These are phyloP conservation scores for Leptomonas pyrrhocoris DNA, from an alignment of 208 protist species.

Conservation along the genomic window DNA sequence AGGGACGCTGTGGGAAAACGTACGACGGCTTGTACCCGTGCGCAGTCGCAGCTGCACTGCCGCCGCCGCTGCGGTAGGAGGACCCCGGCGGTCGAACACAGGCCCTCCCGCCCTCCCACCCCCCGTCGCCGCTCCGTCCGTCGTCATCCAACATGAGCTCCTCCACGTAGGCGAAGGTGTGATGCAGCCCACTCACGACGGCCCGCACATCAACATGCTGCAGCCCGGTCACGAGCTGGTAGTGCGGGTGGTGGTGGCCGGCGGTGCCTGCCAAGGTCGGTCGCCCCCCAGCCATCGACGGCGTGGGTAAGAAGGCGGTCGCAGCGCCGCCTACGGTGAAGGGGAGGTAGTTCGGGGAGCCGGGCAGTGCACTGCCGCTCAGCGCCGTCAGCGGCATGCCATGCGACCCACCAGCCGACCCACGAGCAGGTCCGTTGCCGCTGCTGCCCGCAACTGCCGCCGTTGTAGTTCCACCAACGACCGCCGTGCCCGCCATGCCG, in stretches of 20 bases:
- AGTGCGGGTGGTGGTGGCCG: conserved; percentile 33
- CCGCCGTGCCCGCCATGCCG: background rate
- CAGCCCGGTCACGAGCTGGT: conserved; percentile 53
- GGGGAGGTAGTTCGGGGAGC: background rate
- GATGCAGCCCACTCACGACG: conserved; percentile 82
- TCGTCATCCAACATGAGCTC: conserved; percentile 31
- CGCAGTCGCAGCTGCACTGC: background rate
- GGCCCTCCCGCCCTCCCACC: no score
- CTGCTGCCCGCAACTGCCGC: conserved; percentile 3
- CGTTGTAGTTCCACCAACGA: background rate
- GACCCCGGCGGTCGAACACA: background rate
- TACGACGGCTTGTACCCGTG: background rate
- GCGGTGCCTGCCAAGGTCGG: conserved; percentile 14
- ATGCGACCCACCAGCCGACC: background rate
- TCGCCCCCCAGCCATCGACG: background rate
- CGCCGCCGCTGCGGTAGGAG: background rate
- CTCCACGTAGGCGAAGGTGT: conserved; percentile 83
- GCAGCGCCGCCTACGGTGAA: background rate
- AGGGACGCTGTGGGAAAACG: background rate
- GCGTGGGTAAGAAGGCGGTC: background rate
- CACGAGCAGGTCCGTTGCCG: background rate
- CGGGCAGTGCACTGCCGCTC: conserved; percentile 2
- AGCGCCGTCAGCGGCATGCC: conserved; percentile 13
- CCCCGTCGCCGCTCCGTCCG: background rate
- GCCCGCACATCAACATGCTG: conserved; percentile 57